These are phyloP conservation scores for Hordeum pubiflorum DNA, from an alignment of 202 grass and related monocot species.

Conservation along the genomic window DNA sequence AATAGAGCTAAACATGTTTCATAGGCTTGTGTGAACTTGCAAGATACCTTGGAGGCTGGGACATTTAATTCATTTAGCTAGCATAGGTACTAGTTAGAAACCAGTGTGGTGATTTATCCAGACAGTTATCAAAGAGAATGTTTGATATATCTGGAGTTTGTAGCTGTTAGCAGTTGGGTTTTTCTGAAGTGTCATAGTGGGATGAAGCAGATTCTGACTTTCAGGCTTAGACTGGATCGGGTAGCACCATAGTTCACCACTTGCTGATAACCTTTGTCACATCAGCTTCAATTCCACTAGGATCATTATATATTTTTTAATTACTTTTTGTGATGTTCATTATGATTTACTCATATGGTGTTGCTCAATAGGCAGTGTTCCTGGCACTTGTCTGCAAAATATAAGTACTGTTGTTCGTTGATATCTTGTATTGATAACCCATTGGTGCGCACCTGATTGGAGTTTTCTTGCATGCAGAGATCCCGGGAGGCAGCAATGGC, in stretches of 20 bases:
- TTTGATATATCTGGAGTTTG: background rate
- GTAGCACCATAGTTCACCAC: background rate
- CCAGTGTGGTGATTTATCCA: background rate
- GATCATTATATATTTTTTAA: background rate
- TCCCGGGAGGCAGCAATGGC: slow-evolving; percentile 60
- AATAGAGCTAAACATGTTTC: background rate
- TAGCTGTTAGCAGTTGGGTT: background rate
- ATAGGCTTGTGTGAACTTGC: background rate
- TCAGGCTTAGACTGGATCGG: background rate
- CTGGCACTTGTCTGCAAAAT: background rate
- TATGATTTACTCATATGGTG: background rate
- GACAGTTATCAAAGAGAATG: background rate
- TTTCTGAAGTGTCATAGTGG: background rate
- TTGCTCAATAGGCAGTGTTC: background rate
- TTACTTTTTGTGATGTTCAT: background rate
- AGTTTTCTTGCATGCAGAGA: slow-evolving; percentile 52
- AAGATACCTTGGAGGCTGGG: background rate
- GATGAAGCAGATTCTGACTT: background rate
- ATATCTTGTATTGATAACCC: slow-evolving; percentile 2
- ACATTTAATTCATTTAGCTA: background rate
- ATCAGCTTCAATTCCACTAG: slow-evolving; percentile 1
- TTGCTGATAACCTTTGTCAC: background rate
- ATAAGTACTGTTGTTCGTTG: background rate
- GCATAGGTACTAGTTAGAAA: background rate
- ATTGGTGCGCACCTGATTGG: background rate